Evolutionary conservation across 805 yeast genomes (phyloP), one percentile per base, ranked within the genome.

Genomic region (Candida parachauliodes): DNA sequence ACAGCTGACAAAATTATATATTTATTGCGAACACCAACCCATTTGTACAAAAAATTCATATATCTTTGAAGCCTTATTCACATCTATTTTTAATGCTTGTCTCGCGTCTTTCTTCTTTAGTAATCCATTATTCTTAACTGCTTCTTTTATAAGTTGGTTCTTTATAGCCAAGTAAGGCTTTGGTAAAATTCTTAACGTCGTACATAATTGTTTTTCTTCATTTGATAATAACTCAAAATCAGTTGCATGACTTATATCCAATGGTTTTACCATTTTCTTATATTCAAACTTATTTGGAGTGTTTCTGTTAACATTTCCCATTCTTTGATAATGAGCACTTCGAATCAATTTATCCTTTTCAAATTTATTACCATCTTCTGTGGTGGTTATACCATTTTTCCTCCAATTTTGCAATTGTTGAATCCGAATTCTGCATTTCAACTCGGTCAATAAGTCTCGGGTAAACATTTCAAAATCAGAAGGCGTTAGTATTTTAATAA

Each of bases 371-470:
- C 98, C 98, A 34, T 77, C 83, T 43, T 89, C 96, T 29, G 87
- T 49, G 0, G 87, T 78, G 3, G 88, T 83, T 34, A 93, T 76
- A 4, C 99, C 99, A 57, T 87, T 83, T 34, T 81, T 74, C 45
- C 99, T 76, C 88, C 96, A 94, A 54, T 83, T 91, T 60, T 93
- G 98, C 21, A 94, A 65, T 60, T 88, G 96, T 36, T 83, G 84
- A 34, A 93, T 88, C 45, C 94, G 76, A 25, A 81, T 74, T 40
- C 97, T 72, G 47, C 86, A 79, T 48, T 79, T 80, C 36, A 87
- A 72, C 60, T 93, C 98, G 9, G 78, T 77, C 30, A 88, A 50
- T 44, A 88, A 72, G 54, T 85, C 95, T 22, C 74, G 77, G 3
- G 81, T 65, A 52, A 93, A 88, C 3, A 70, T 76, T 30, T 79